A percentile compares a stretch with the other conserved stretches of the same genome.
Evolutionary conservation across 2,329 filamentous ascomycete species (phyloP).

Genomic region (Aspergillus fumigatiaffinis): DNA sequence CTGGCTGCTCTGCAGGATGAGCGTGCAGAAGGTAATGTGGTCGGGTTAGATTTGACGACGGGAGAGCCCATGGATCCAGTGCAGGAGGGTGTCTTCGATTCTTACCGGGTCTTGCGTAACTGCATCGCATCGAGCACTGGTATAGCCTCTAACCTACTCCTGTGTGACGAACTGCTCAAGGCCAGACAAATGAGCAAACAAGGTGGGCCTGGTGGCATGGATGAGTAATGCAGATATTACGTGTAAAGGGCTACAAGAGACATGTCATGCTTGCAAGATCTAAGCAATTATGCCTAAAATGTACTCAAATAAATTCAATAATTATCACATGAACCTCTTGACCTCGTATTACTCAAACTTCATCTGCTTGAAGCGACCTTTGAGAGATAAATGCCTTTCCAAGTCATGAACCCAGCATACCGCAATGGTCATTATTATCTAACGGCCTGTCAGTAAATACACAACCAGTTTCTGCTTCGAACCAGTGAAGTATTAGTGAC

Average conservation of each 20-base stretch:
- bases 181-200: slow-evolving; percentile 80
- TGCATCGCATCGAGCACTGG: slow-evolving; percentile 89
- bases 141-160: slow-evolving; percentile 88
- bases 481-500: neutral
- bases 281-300: slow-evolving; percentile 16
- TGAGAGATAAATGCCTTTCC: neutral
- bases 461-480: neutral
- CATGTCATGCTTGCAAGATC: slow-evolving; percentile 20
- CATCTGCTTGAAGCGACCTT: neutral
- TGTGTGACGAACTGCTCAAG: slow-evolving; percentile 97
- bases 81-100: slow-evolving; percentile 89
- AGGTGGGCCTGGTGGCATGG: slow-evolving; percentile 41
- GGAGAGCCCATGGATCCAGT: slow-evolving; percentile 94
- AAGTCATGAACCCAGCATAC: neutral
- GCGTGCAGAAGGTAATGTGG: slow-evolving; percentile 73
- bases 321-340: neutral
- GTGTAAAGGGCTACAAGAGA: slow-evolving; percentile 14
- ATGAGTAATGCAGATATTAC: slow-evolving; percentile 33
- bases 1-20: slow-evolving; percentile 85
- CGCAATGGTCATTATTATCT: neutral
- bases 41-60: slow-evolving; percentile 79
- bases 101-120: slow-evolving; percentile 91
- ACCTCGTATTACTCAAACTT: neutral
- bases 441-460: neutral
- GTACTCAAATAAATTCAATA: slow-evolving; percentile 14